Conservation (phyloP, 2,329 filamentous ascomycete species). For the Apiospora rasikravindrae region DNA sequence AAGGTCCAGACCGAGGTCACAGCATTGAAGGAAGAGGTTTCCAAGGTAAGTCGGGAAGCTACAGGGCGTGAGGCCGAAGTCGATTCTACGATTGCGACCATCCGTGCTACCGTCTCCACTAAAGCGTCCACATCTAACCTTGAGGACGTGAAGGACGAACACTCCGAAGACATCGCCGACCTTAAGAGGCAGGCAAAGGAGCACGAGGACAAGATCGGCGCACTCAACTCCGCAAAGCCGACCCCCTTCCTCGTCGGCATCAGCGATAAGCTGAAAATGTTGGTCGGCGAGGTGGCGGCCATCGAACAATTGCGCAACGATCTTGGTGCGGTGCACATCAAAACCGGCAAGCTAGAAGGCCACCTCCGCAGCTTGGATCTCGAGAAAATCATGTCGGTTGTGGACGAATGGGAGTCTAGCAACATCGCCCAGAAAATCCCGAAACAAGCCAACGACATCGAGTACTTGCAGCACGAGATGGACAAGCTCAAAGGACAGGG, state of each 20-base stretch:
- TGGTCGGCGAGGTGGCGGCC: background rate
- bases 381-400: background rate
- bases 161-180: background rate
- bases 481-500: background rate
- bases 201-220: background rate
- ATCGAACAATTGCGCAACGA: background rate
- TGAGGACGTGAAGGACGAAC: background rate
- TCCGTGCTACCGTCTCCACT: background rate
- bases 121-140: slow-evolving; percentile 5
- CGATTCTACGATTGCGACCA: background rate
- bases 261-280: background rate
- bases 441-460: background rate
- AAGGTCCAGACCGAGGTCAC: background rate
- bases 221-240: background rate
- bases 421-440: background rate
- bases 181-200: background rate
- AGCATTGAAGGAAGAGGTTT: background rate
- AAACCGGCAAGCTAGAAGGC: background rate
- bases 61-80: background rate
- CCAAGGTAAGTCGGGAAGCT: background rate
- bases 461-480: background rate
- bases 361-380: background rate
- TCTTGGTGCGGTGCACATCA: background rate
- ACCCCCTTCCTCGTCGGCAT: background rate
- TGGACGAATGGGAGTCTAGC: background rate